phyloP scores from a whole-genome alignment of 495 filamentous ascomycete genomes.

The Elasticomyces elasticus region DNA sequence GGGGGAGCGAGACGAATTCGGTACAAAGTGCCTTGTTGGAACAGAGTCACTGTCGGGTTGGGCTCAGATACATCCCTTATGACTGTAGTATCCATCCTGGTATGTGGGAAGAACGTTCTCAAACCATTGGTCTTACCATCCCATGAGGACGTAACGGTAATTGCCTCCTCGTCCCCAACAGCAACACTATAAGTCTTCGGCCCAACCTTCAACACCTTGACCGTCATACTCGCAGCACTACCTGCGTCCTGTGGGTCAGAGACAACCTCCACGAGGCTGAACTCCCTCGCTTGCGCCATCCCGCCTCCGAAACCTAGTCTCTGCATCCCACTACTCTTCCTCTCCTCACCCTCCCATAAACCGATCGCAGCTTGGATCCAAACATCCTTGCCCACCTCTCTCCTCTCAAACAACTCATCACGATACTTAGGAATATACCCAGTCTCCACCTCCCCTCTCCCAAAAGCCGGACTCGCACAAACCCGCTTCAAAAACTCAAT shows the following conservation, averaged over 20 bases:
- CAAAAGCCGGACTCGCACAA: constrained; percentile 69
- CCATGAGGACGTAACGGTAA: constrained; percentile 14
- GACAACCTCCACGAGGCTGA: constrained; percentile 42
- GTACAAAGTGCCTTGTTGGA: constrained; percentile 73
- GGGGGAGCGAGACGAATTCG: constrained; percentile 58
- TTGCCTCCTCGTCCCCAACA: constrained; percentile 37
- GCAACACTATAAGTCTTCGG: constrained; percentile 54
- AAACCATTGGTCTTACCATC: constrained; percentile 29
- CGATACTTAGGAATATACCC: constrained; percentile 88
- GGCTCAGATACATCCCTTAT: too few relatives aligned
- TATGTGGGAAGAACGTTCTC: constrained; percentile 59
- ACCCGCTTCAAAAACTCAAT: constrained; percentile 90
- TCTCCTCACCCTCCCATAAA: constrained; percentile 24
- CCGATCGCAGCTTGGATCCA: constrained; percentile 77
- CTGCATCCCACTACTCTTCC: neutral
- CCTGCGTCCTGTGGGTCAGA: constrained; percentile 12
- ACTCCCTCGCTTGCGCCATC: constrained; percentile 43
- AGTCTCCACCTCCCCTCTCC: constrained; percentile 84
- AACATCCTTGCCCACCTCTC: constrained; percentile 22
- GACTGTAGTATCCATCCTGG: constrained; percentile 70
- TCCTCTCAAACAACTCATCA: constrained; percentile 42
- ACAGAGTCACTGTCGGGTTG: constrained; percentile 54
- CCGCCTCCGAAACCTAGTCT: neutral
- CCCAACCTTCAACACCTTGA: constrained; percentile 55
- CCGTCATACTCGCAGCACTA: constrained; percentile 25